Percentiles rank a stretch among this genome's conserved stretches.
Conservation (phyloP, 352 stramenopile species). For the Blastocystis sp. region DNA sequence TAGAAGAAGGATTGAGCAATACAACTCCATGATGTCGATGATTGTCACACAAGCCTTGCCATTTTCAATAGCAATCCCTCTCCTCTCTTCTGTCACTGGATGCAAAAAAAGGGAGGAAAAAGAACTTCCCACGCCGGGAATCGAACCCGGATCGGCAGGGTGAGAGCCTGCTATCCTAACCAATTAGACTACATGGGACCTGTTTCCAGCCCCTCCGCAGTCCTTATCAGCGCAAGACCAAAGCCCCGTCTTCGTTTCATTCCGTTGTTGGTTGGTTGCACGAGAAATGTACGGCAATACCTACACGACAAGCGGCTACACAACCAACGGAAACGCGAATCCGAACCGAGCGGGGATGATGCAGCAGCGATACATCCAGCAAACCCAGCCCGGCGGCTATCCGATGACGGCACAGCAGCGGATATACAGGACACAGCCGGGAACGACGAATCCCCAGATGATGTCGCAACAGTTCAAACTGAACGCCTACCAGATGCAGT, state of each 20-base stretch:
- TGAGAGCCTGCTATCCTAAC: conserved; percentile 69
- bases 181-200: conserved; percentile 68
- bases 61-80: too few relatives aligned
- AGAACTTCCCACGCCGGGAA: conserved; percentile 61
- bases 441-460: not conserved
- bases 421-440: not conserved
- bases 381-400: not conserved
- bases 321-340: not conserved
- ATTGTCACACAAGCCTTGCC: too few relatives aligned
- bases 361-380: not conserved
- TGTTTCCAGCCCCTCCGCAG: not conserved
- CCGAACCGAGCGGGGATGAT: not conserved
- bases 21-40: too few relatives aligned
- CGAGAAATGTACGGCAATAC: not conserved
- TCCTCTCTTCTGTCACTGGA: not conserved
- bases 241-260: not conserved
- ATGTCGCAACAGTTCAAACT: not conserved
- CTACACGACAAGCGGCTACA: not conserved
- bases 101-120: conserved; percentile 33
- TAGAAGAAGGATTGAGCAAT: too few relatives aligned
- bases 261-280: not conserved
- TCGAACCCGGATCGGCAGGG: conserved; percentile 67
- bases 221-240: not conserved
- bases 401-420: not conserved
- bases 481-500: not conserved